Base-by-base conservation (phyloP, 2,329 filamentous ascomycete genomes). In the Ascochyta fabae region DNA sequence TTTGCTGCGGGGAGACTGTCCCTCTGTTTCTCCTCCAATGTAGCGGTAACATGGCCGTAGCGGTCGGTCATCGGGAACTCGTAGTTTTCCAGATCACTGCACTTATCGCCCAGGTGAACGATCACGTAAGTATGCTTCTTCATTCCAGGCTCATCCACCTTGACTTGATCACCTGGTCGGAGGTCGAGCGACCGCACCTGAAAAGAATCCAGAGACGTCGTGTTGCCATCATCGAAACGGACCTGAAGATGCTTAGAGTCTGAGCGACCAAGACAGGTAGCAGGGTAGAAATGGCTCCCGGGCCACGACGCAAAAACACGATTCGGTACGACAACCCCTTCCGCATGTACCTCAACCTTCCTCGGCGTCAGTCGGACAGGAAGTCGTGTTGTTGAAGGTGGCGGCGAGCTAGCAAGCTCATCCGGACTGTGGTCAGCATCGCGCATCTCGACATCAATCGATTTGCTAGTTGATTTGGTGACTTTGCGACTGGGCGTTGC, bases 251-350 rank as follows among this genome's bases (percentile, higher is more conserved):
- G 79, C 10, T 74, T 69, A 3, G 71, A 65, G 40, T 75, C 69
- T 19, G 79, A 74, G 15, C 72, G 74, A 3, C 80, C 82, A 31
- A 86, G 69, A 62, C 81, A 87, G n/a, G 80, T 84, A 8, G 83
- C 86, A 43, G 86, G 84, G 65, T 85, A 86, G 66, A 83, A 88
- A 48, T 80, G 79, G 43, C 77, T 80, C 19, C 82, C 81, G 60
- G 80, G 84, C 79, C 85, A 88, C 26, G 79, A 77, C 7, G 85
- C 84, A 58, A 87, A 79, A 0, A 88, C 79, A 57, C 86, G 79
- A 49, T 83, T 82, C 5, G 80, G 80, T 12, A 78, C 75, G 23
- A 80, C 61, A 9, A 76, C 34, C 24, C 69, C 62, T 12, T 56
- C 61, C 1, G 16, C 7, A 4, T 47, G 13, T 10, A 29, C 9